Conservation (phyloP, 345 rosid genomes). For the Gossypium raimondii region DNA sequence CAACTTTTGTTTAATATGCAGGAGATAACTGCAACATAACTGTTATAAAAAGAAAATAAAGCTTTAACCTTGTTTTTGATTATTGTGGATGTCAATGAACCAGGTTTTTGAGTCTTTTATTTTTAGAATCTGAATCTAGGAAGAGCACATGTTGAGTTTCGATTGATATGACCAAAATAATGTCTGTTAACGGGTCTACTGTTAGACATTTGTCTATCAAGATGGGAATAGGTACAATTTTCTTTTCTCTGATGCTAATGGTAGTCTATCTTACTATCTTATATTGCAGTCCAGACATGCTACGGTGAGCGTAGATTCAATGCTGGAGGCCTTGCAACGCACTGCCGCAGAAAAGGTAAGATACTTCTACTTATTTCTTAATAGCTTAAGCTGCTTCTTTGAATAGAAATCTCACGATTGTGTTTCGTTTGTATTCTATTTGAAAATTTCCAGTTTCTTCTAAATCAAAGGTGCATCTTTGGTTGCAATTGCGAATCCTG, state of each 20-base stretch:
- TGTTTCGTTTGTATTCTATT: neutral
- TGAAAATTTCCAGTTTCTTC: neutral
- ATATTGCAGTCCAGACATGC: constrained; percentile 82
- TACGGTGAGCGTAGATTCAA: constrained; percentile 78
- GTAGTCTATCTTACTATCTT: neutral
- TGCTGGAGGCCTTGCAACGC: constrained; percentile 86
- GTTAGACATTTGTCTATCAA: neutral
- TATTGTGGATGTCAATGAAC: neutral
- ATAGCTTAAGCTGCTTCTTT: neutral
- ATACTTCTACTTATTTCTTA: constrained; percentile 8
- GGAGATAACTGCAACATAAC: neutral
- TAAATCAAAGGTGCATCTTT: neutral
- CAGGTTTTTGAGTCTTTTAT: no score
- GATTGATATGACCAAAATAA: neutral
- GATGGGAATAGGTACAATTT: neutral
- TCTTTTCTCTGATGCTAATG: neutral
- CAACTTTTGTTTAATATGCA: neutral
- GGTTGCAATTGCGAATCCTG: neutral
- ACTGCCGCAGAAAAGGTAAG: constrained; percentile 62
- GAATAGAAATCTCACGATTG: neutral
- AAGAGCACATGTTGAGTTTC: no score
- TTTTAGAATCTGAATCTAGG: no score
- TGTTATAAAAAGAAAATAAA: neutral
- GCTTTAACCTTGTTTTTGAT: neutral
- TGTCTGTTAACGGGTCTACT: neutral